Base-by-base conservation (phyloP, 768 basidiomycete genomes). In the Hypholoma fasciculare region DNA sequence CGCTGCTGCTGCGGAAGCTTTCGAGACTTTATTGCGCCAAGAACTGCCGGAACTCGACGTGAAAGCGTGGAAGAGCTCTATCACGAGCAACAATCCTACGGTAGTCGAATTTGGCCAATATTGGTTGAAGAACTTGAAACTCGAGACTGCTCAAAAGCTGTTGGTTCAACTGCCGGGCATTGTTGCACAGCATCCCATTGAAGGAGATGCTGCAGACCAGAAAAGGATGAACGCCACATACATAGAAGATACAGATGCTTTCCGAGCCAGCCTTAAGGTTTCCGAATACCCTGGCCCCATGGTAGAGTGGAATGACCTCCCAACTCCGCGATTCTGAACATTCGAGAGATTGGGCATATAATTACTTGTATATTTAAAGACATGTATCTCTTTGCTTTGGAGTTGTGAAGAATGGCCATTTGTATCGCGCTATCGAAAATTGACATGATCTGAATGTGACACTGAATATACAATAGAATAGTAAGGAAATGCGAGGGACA, bases 281-380 rank as follows among this genome's bases (percentile, higher is more conserved):
- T 82, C 88, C 4, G 77, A 78, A 26, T 79, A 80, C 60, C 82
- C 89, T n/a, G 78, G 78, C 39, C 86, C 92, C 2, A 74, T 94
- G 62, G 87, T 86, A 1, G 73, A 85, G 51, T 92, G 89, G 89
- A 83, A 82, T 36, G 91, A 92, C 73, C 74, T 90, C 53, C 89
- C 88, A n/a, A 50, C 58, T 20, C 26, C 59, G 20, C 59, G 56
- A 34, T 65, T 67, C 46, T 67, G 57, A 54, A 43, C 38, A 40
- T n/a, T 23, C 49, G 14, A 36, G n/a, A 38, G 52, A 50, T 40
- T 43, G 16, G 44, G 44, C 23, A 27, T 13, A 27, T 26, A 27
- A 42, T 42, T 17, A 12, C 16, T 49, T 27, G 27, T 49, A 23
- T 23, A 52, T 34, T 46, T 37, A 49, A 13, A 30, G 16, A 49